Conservation (phyloP, 176 grass and related monocot species). For the Miscanthus lutarioriparius region DNA sequence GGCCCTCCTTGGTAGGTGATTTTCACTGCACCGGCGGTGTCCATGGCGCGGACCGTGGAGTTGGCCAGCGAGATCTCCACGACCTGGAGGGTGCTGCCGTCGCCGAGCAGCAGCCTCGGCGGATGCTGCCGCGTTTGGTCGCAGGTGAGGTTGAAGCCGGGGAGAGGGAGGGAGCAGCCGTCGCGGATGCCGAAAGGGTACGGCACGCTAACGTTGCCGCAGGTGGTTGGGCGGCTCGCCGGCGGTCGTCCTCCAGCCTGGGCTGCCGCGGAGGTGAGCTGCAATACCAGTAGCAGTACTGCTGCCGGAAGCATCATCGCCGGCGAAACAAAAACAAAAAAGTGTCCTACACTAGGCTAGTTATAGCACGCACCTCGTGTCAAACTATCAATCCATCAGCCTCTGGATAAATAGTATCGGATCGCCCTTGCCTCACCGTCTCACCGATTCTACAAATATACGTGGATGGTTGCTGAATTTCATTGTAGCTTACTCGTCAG, state of each 20-base stretch:
- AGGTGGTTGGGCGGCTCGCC: background rate
- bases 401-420: too few species aligned
- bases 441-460: background rate
- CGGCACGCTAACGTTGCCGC: slow-evolving; percentile 13
- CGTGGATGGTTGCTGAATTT: background rate
- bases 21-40: background rate
- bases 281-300: background rate
- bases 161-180: background rate
- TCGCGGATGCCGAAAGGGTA: slow-evolving; percentile 4
- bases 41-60: background rate
- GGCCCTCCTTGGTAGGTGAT: background rate
- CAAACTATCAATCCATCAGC: too few species aligned
- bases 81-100: slow-evolving; percentile 14
- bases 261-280: background rate
- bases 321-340: too few species aligned
- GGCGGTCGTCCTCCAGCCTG: background rate
- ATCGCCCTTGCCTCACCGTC: background rate
- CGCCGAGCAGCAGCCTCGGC: slow-evolving; percentile 20
- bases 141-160: slow-evolving; percentile 26
- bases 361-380: too few species aligned
- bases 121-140: background rate
- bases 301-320: too few species aligned
- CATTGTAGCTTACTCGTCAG: too few species aligned
- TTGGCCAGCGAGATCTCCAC: background rate
- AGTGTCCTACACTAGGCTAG: too few species aligned